Evolutionary conservation across 768 basidiomycete species (phyloP).

Genomic region (Pseudohyphozyma bogoriensis): DNA sequence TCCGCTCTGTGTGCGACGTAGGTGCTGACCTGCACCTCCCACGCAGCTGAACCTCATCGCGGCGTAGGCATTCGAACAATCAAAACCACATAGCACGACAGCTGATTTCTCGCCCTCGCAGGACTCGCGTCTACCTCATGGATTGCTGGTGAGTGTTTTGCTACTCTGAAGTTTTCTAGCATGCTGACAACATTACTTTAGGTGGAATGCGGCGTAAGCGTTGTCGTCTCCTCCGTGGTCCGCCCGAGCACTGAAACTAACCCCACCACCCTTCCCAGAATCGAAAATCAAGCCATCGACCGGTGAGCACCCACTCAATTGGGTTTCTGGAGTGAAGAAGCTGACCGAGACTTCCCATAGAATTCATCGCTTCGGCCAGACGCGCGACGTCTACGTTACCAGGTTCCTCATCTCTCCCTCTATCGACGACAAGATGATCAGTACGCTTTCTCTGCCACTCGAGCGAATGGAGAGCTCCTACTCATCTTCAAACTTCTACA

Average conservation of each 20-base stretch:
- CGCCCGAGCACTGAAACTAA: no score
- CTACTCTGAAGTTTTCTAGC: neutral
- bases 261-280: no score
- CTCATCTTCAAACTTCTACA: slow-evolving; percentile 33
- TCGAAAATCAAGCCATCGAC: slow-evolving; percentile 12
- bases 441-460: neutral
- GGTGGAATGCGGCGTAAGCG: slow-evolving; percentile 31
- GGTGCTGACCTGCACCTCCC: neutral
- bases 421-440: slow-evolving; percentile 34
- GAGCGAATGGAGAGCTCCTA: neutral
- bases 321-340: slow-evolving; percentile 8
- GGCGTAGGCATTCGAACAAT: no score
- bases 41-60: neutral
- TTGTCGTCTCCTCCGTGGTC: no score
- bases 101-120: no score
- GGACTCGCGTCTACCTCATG: slow-evolving; percentile 17
- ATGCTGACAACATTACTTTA: slow-evolving; percentile 34
- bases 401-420: slow-evolving; percentile 25
- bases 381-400: slow-evolving; percentile 26
- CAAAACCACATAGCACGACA: no score
- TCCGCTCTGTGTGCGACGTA: slow-evolving; percentile 48
- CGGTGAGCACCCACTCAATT: neutral
- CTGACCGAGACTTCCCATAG: slow-evolving; percentile 27
- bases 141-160: slow-evolving; percentile 27
- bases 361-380: slow-evolving; percentile 33